A percentile compares a stretch with the other conserved stretches of the same genome.
Evolutionary conservation across 2,329 filamentous ascomycete species (phyloP).

Genomic region (Aspergillus sp.): DNA sequence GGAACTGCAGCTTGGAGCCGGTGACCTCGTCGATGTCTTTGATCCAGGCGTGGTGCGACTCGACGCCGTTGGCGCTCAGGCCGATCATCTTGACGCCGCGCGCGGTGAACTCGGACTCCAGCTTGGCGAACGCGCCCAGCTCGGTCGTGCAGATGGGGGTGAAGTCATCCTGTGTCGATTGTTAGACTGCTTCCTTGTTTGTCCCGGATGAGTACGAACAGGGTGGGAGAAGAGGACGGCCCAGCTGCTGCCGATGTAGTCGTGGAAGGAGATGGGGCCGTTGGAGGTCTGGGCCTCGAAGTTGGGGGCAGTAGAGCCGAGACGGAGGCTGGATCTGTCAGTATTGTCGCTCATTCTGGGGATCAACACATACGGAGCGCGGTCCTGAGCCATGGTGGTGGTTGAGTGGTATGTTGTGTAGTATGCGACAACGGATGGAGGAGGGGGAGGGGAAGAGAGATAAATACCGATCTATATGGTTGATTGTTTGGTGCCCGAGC

Average conservation of each 20-base stretch:
- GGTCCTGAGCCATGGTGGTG: conserved; percentile 34
- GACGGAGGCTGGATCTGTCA: conserved; percentile 43
- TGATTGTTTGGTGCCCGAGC: too few species aligned
- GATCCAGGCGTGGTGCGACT: conserved; percentile 81
- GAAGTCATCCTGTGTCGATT: conserved; percentile 53
- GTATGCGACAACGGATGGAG: conserved; percentile 2
- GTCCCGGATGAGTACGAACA: conserved; percentile 20
- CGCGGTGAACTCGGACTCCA: conserved; percentile 81
- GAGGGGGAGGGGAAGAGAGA: neutral
- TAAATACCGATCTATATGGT: too few species aligned
- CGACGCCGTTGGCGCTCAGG: conserved; percentile 73
- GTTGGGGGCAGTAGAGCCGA: conserved; percentile 58
- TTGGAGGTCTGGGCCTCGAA: conserved; percentile 60
- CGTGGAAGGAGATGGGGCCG: conserved; percentile 60
- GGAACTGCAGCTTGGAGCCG: conserved; percentile 61
- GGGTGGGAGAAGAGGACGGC: conserved; percentile 64
- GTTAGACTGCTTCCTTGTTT: neutral
- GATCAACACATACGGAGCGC: conserved; percentile 32
- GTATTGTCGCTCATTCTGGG: conserved; percentile 1
- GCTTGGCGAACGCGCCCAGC: conserved; percentile 86
- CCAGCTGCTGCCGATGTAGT: conserved; percentile 62
- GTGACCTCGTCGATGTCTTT: conserved; percentile 77
- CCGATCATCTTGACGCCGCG: conserved; percentile 87
- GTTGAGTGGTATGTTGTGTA: conserved; percentile 2
- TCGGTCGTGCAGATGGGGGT: conserved; percentile 95